These are phyloP conservation scores for Ophiocordyceps australis DNA, from an alignment of 2,329 filamentous ascomycete species.

Conservation along the genomic window DNA sequence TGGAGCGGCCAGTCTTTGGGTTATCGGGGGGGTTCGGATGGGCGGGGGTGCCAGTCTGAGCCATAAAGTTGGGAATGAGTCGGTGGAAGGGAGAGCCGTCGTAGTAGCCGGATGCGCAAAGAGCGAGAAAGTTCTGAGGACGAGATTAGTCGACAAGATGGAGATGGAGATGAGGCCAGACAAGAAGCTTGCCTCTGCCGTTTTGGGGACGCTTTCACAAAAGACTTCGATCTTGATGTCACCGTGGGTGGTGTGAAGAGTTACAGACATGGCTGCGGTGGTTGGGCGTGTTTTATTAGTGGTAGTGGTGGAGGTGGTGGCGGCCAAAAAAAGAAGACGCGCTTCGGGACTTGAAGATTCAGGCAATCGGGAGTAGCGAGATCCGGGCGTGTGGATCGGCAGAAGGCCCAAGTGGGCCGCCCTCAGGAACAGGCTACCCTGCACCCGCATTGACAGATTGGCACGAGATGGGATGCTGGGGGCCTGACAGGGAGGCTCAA, in stretches of 20 bases:
- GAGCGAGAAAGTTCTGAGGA: constrained; percentile 64
- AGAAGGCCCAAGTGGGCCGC: no score
- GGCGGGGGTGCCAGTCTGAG: constrained; percentile 53
- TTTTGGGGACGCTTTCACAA: constrained; percentile 86
- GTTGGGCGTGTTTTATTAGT: no score
- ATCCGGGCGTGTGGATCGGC: no score
- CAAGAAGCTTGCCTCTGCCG: constrained; percentile 57
- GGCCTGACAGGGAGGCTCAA: no score
- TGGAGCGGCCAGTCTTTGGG: constrained; percentile 51
- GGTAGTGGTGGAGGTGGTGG: no score
- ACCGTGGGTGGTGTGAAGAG: constrained; percentile 73
- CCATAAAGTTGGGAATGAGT: constrained; percentile 65
- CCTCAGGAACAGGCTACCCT: no score
- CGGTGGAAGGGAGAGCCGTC: constrained; percentile 61
- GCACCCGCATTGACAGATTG: no score
- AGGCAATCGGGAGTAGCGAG: no score
- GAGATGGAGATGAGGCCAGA: neutral
- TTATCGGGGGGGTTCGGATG: constrained; percentile 30
- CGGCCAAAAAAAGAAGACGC: no score
- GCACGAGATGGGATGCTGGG: no score
- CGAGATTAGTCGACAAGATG: neutral
- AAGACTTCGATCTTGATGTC: constrained; percentile 93
- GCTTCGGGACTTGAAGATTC: no score
- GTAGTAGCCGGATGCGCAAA: constrained; percentile 68
- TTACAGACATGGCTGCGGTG: constrained; percentile 44